These are phyloP conservation scores for Flaveria robusta DNA, from an alignment of 129 eudicot species.

Conservation along the genomic window DNA sequence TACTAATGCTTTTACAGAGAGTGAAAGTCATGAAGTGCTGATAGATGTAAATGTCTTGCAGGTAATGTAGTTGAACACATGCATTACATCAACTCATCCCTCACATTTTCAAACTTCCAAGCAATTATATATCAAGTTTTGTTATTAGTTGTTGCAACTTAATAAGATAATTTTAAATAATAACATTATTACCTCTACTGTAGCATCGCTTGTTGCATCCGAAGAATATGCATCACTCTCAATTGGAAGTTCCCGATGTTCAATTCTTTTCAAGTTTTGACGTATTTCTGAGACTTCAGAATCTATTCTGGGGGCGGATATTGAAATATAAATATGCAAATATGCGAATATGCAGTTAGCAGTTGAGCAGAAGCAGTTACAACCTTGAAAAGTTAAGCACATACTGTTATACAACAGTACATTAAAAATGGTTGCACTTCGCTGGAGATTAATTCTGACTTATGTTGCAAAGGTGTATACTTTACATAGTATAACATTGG, in stretches of 20 bases:
- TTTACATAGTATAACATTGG: neutral
- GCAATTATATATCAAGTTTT: neutral
- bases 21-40: too few relatives aligned
- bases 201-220: conserved; percentile 26
- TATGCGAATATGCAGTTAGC: conserved; percentile 26
- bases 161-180: neutral
- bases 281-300: conserved; percentile 68
- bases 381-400: neutral
- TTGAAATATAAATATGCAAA: conserved; percentile 16
- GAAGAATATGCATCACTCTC: conserved; percentile 36
- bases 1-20: neutral
- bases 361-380: neutral
- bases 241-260: conserved; percentile 24
- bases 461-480: neutral
- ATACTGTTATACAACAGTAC: conserved; percentile 14
- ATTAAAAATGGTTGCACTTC: neutral
- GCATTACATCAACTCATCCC: neutral
- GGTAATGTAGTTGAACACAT: neutral
- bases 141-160: neutral
- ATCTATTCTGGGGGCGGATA: conserved; percentile 82
- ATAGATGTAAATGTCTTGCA: neutral
- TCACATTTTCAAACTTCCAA: neutral
- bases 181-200: conserved; percentile 48
- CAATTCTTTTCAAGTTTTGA: conserved; percentile 47
- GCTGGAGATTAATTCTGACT: neutral